A percentile compares a stretch with the other conserved stretches of the same genome.
Conservation (phyloP, 768 basidiomycete genomes). For the Clitopilus passeckerianus region DNA sequence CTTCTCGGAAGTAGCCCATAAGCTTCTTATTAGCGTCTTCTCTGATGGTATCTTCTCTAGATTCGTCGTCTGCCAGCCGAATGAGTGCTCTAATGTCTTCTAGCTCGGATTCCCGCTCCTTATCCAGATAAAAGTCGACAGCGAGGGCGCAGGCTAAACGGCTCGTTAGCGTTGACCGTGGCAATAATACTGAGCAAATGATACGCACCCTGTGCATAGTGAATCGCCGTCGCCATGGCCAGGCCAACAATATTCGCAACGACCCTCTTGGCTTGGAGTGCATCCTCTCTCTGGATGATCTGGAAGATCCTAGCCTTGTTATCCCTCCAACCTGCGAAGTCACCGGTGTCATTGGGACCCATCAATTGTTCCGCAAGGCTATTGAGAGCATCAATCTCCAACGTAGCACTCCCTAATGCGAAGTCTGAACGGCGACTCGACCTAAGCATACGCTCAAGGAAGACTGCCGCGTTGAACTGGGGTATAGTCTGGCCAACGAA, state of each 20-base stretch:
- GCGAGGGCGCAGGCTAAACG: conserved; percentile 16
- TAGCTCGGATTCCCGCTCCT: conserved; percentile 9
- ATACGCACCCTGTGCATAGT: conserved; percentile 16
- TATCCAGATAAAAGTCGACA: conserved; percentile 20
- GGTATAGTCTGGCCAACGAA: neutral
- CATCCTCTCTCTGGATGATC: conserved; percentile 5
- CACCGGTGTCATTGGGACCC: neutral
- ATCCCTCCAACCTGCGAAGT: conserved; percentile 4
- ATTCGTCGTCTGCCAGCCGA: conserved; percentile 1
- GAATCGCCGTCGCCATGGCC: conserved; percentile 14
- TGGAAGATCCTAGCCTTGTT: neutral
- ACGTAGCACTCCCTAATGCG: conserved; percentile 9
- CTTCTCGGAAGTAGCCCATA: conserved; percentile 21
- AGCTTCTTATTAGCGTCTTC: conserved; percentile 9
- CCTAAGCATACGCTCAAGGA: neutral
- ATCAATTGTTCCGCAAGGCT: neutral
- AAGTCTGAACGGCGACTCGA: neutral
- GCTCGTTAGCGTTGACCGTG: neutral
- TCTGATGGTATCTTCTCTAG: conserved; percentile 3
- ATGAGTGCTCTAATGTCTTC: conserved; percentile 15
- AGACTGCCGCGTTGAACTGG: neutral
- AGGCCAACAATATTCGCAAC: conserved; percentile 12
- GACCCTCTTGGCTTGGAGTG: conserved; percentile 10
- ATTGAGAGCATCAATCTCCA: neutral
- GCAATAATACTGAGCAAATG: neutral